phyloP scores from a whole-genome alignment of 2,329 filamentous ascomycete genomes.

The Clarireedia monteithiana region DNA sequence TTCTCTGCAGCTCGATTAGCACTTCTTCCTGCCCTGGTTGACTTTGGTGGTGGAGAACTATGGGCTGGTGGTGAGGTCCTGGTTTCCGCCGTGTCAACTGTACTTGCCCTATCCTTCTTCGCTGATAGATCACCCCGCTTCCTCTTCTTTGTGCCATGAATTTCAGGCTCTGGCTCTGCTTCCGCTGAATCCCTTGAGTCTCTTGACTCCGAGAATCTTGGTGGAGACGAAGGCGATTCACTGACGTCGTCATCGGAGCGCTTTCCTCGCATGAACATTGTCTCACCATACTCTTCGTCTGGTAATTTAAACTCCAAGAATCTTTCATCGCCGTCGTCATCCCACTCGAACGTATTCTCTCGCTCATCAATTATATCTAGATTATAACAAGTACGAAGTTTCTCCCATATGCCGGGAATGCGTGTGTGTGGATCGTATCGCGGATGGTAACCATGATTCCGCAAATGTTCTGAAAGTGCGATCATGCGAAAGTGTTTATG shows the following conservation, averaged over 20 bases:
- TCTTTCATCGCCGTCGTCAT: conserved; percentile 46
- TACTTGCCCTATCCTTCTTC: conserved; percentile 34
- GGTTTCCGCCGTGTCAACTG: conserved; percentile 44
- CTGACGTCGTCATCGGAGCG: conserved; percentile 13
- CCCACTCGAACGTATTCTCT: conserved; percentile 46
- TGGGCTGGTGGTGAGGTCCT: conserved; percentile 33
- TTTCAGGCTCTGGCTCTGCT: conserved; percentile 2
- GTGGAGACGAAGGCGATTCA: conserved; percentile 31
- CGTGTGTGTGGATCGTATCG: conserved; percentile 68
- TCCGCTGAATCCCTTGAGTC: conserved; percentile 13
- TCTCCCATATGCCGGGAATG: conserved; percentile 87
- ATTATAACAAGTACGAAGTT: conserved; percentile 77
- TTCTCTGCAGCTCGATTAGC: conserved; percentile 38
- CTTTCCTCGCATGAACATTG: conserved; percentile 24
- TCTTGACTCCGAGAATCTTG: conserved; percentile 21
- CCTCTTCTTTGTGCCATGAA: conserved; percentile 16
- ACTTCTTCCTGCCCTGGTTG: conserved; percentile 26
- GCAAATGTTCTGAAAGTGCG: conserved; percentile 70
- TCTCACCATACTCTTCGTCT: conserved; percentile 26
- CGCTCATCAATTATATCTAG: conserved; percentile 79
- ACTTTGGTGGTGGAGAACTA: conserved; percentile 34
- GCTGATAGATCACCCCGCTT: conserved; percentile 30
- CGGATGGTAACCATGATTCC: conserved; percentile 71
- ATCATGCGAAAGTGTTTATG: conserved; percentile 94
- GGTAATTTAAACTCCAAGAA: conserved; percentile 63